phyloP scores from a whole-genome alignment of 2,329 filamentous ascomycete genomes.

The Colletotrichum camelliae region DNA sequence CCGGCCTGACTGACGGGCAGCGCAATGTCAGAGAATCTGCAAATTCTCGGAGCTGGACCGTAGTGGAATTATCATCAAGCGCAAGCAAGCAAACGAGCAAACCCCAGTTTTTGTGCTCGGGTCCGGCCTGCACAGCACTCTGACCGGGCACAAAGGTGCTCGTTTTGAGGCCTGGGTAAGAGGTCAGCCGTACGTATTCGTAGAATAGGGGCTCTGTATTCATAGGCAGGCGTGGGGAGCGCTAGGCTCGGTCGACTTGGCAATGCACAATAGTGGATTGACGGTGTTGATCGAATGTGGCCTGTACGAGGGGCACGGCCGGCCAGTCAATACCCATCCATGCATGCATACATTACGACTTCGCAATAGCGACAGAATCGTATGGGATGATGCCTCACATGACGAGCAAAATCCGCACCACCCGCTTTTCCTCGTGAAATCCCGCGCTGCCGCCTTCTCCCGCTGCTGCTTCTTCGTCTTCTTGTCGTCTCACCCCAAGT shows the following conservation, averaged over 20 bases:
- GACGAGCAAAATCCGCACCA: constrained; percentile 18
- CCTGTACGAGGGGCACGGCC: not conserved
- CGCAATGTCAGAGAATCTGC: not conserved
- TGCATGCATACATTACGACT: constrained; percentile 7
- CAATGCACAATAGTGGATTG: constrained; percentile 9
- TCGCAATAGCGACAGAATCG: constrained; percentile 8
- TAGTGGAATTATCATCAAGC: not conserved
- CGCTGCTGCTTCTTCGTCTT: not conserved
- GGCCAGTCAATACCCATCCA: not conserved
- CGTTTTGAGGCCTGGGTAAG: not conserved
- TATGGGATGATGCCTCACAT: constrained; percentile 21
- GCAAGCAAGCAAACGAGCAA: not conserved
- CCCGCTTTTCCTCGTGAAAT: constrained; percentile 15
- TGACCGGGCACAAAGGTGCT: not conserved
- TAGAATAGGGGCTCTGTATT: constrained; percentile 3
- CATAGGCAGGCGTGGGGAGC: not conserved
- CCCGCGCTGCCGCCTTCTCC: not conserved
- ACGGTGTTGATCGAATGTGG: constrained; percentile 3
- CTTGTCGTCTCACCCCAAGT: not conserved
- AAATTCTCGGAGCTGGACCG: not conserved
- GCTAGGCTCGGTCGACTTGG: constrained; percentile 4
- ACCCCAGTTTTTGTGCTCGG: not conserved
- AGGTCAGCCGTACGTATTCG: not conserved
- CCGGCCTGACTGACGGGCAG: not conserved
- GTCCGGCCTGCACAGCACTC: not conserved